Evolutionary conservation across 495 filamentous ascomycete genomes (phyloP), one percentile per base, ranked within the genome.

Genomic region (Choiromyces venosus): DNA sequence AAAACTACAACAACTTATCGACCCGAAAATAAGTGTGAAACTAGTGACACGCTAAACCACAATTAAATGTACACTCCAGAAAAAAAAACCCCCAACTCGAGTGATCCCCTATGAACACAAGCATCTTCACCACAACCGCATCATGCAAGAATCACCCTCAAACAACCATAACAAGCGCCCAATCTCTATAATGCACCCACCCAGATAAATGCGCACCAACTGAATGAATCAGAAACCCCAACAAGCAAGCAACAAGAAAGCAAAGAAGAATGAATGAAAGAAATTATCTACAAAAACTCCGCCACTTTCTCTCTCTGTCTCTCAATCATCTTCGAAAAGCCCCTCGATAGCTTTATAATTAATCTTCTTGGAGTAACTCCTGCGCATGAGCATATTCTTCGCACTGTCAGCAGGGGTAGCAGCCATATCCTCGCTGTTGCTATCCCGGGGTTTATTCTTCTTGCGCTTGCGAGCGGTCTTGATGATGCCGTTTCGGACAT

Each of bases 281-380:
- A 33, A 61, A 61, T 33, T 61, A 61, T 61, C 10, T 33, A 61
- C 66, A 67, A 39, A n/a, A n/a, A n/a, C n/a, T n/a, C n/a, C n/a
- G n/a, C n/a, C n/a, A n/a, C n/a, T n/a, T n/a, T 10, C 44, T 21
- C 66, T 29, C n/a, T 12, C 37, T 7, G 19, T n/a, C 39, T 65
- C 75, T 36, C 69, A 72, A 66, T 79, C 80, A 8, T 81, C 79
- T 8, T 85, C 83, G 52, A 88, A 87, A 33, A 90, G 83, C 39
- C 82, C 84, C 70, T 89, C 86, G 39, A 93, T 86, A 18, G 88
- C 86, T 61, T 88, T 88, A 80, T 96, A 96, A 72, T 96, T 93
- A 76, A 97, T 93, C 77, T 92, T 91, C 80, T 90, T 93, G 76
- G 88, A 92, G 81, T 89, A 92, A 19, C 85, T 88, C 37, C 92